Base-by-base conservation (phyloP, 2,329 filamentous ascomycete genomes). In the Xylaria sp. region DNA sequence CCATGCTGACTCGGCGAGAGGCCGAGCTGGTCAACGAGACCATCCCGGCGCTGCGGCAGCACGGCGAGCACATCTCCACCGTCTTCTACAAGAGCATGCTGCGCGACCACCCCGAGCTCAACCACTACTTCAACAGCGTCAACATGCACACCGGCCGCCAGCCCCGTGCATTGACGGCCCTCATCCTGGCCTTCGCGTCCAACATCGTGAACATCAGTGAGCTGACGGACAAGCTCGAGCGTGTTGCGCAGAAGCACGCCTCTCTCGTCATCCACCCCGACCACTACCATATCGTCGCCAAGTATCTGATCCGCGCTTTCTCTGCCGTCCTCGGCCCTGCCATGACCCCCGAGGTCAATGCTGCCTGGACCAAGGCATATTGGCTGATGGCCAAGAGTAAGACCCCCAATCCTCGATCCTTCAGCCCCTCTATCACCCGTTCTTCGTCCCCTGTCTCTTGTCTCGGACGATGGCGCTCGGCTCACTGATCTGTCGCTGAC, bases 51-150 rank as follows among this genome's bases (percentile, higher is more conserved):
- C 84, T 94, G 2, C 84, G 85, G 25, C 83, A 89, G 68, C 87
- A 93, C 75, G 92, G 92, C 75, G 84, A 86, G 69, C 82, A 84
- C 68, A 92, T 94, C 77, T 90, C 90, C 5, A 84, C 83, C n/a
- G 84, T 86, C 70, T 93, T 94, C 81, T 94, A 94, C 82, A 82
- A 83, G 68, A 89, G 87, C 74, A 87, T 94, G 82, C 81, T 94
- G 27, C 76, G 76, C 11, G 87, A 87, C 44, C 83, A 92, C 67
- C 90, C 90, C 0, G 85, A 88, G 50, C 85, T 94, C 36, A 86
- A 89, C 73, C 85, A 89, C 77, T 82, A 90, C 78, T 93, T 94
- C 85, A 93, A 93, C 79, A 82, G 81, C 31, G 85, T 87, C 42
- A 87, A 91, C 74, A 89, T 91, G 78, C 80, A 81, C 68, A 90